These are phyloP conservation scores for Saccharomyces eubayanus DNA, from an alignment of 805 yeast species.

Conservation along the genomic window DNA sequence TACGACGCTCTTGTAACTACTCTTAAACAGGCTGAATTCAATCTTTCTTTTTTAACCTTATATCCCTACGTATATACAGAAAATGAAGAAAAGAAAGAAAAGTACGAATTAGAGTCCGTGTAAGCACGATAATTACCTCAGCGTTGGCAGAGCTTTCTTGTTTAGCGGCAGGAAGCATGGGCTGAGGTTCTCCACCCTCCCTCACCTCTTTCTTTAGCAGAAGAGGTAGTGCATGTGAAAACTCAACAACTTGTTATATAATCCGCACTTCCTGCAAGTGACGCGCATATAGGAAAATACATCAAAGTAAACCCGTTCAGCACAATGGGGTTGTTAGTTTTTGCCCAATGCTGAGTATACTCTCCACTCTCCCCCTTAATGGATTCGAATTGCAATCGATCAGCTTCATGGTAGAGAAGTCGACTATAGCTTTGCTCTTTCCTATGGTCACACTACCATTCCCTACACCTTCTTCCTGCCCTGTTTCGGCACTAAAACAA, in stretches of 20 bases:
- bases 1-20: not conserved
- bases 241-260: not conserved
- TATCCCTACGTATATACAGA: not conserved
- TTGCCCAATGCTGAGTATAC: conserved; percentile 62
- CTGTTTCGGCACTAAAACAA: conserved; percentile 32
- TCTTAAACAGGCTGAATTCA: not conserved
- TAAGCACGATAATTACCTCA: not conserved
- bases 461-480: conserved; percentile 3
- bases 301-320: conserved; percentile 16
- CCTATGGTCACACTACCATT: conserved; percentile 57
- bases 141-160: not conserved
- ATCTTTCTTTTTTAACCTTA: not conserved
- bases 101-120: not conserved
- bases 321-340: conserved; percentile 75
- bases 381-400: conserved; percentile 57
- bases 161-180: not conserved
- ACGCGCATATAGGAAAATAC: not conserved
- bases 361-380: conserved; percentile 66
- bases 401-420: conserved; percentile 53
- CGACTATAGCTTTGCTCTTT: conserved; percentile 56
- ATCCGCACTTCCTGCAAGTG: not conserved
- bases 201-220: not conserved
- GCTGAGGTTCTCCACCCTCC: not conserved
- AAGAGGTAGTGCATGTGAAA: not conserved
- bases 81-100: not conserved